Evolutionary conservation across 352 stramenopile species (phyloP).

Genomic region (Globisporangium mamillatum): DNA sequence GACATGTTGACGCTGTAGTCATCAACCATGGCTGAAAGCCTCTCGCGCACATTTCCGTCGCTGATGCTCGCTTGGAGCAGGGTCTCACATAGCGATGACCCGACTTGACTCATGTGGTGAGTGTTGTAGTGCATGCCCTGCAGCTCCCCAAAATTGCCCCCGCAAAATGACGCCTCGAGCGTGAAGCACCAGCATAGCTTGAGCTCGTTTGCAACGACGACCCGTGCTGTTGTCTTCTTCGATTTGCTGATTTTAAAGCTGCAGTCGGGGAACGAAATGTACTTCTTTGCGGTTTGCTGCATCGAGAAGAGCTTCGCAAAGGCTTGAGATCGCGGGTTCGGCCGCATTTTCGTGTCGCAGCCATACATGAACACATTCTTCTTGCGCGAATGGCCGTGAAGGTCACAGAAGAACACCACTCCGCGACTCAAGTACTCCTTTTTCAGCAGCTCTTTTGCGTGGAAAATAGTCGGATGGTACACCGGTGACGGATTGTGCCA

Average conservation of each 20-base stretch:
- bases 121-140: slow-evolving; percentile 69
- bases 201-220: slow-evolving; percentile 80
- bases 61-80: slow-evolving; percentile 41
- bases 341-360: slow-evolving; percentile 87
- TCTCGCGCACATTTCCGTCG: slow-evolving; percentile 32
- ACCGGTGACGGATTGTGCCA: slow-evolving; percentile 72
- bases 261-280: slow-evolving; percentile 63
- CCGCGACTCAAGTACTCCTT: slow-evolving; percentile 48
- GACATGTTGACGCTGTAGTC: slow-evolving; percentile 36
- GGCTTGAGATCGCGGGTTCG: slow-evolving; percentile 61
- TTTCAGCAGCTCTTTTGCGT: slow-evolving; percentile 80
- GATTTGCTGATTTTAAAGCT: slow-evolving; percentile 82
- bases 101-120: slow-evolving; percentile 46
- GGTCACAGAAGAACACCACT: slow-evolving; percentile 86
- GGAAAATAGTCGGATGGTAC: slow-evolving; percentile 88
- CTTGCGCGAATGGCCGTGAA: slow-evolving; percentile 92
- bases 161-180: slow-evolving; percentile 87
- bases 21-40: slow-evolving; percentile 26
- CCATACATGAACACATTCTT: slow-evolving; percentile 96
- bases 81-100: slow-evolving; percentile 45
- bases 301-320: slow-evolving; percentile 74
- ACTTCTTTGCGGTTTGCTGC: slow-evolving; percentile 66
- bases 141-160: slow-evolving; percentile 64
- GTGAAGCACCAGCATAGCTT: slow-evolving; percentile 80
- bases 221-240: slow-evolving; percentile 78